Evolutionary conservation across 2,329 filamentous ascomycete genomes (phyloP), one percentile per base, ranked within the genome.

Genomic region (Colletotrichum lupini): DNA sequence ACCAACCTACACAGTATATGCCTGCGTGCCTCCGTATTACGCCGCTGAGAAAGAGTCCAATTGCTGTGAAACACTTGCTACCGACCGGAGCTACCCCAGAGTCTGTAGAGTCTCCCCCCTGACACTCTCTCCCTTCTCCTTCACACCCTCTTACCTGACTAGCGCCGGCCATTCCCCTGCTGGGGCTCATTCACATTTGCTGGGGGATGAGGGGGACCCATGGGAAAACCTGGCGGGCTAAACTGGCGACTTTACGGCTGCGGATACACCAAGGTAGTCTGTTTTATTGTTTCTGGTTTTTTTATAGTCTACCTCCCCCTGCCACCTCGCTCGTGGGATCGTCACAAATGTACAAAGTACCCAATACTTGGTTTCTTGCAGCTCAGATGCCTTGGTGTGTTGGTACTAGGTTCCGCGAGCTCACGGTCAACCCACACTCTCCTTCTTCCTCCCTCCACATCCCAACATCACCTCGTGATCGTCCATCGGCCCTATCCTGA

Each of bases 391-490:
- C 26, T 63, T 14, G 16, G 16, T 11, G 14, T 12, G 8, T 28
- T 24, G 24, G 62, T 65, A 70, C 55, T 12, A 8, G 53, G 11
- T 66, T 46, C 53, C 5, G 26, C 16, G 57, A 7, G 49, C 24
- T 19, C 37, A 19, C 37, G 26, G 9, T 58, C 58, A 28, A 35
- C 58, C 42, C 55, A 52, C 26, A 24, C 26, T 8, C 24, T 32
- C 37, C 24, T 28, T 22, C 37, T 28, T 14, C 14, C 42, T 28
- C 9, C 9, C 37, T 11, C 42, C 42, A n/a, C 42, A 49, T 49
- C 42, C 16, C 42, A 49, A 49, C 37, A 32, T 12, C 42, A 61
- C 68, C 68, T 62, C 63, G 68, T 72, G 68, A 72, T 72, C 68
- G 22, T 49, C 12, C 64, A 72, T 46, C 64, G 65, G 53, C 67